These are phyloP conservation scores for Quercus lobata DNA, from an alignment of 331 rosid genomes.

Conservation along the genomic window DNA sequence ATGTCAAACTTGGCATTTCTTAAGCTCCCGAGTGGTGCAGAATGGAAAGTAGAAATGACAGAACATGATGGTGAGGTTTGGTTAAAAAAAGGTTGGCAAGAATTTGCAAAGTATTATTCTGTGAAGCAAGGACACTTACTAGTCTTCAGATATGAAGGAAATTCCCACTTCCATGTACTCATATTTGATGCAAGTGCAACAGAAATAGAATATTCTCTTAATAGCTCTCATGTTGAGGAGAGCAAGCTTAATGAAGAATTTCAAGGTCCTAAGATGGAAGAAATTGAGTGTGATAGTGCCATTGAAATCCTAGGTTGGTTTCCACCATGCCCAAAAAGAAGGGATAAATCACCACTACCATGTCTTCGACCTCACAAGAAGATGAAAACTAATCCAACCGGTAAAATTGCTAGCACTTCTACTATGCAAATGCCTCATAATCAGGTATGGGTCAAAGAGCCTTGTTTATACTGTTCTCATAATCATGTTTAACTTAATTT, in stretches of 20 bases:
- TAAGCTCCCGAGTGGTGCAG: constrained; percentile 13
- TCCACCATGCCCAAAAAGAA: not conserved
- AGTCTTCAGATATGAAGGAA: constrained; percentile 22
- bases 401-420: not conserved
- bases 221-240: not conserved
- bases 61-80: not conserved
- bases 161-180: constrained; percentile 16
- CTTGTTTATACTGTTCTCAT: not conserved
- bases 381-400: not conserved
- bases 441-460: not conserved
- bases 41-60: constrained; percentile 15
- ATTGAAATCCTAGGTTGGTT: not conserved
- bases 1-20: not conserved
- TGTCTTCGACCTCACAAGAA: constrained; percentile 10
- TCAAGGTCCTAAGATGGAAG: not conserved
- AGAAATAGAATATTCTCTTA: constrained; percentile 28
- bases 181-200: constrained; percentile 9
- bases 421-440: not conserved
- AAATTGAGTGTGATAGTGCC: not conserved
- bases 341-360: not conserved
- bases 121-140: constrained; percentile 14
- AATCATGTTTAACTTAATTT: not conserved
- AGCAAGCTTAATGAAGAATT: not conserved
- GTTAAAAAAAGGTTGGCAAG: constrained; percentile 21
- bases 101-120: constrained; percentile 12